Conservation (phyloP, 164 flowering plant genomes). For the Aristolochia californica region DNA sequence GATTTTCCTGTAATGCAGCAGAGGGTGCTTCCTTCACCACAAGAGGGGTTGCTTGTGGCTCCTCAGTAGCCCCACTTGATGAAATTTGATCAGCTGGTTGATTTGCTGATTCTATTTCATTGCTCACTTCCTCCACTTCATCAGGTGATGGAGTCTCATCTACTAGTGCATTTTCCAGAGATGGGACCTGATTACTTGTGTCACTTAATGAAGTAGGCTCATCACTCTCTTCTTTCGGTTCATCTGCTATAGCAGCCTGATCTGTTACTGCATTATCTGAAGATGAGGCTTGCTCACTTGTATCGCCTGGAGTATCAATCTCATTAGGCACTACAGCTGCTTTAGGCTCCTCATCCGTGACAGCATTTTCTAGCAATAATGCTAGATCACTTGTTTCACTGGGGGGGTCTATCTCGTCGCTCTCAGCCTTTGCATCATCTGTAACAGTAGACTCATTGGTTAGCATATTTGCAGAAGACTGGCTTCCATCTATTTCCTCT, state of each 20-base stretch:
- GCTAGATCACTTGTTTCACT: too few relatives aligned
- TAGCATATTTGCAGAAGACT: background rate
- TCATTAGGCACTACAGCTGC: background rate
- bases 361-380: too few relatives aligned
- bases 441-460: conserved; percentile 11
- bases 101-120: conserved; percentile 9
- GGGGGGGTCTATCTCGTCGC: too few relatives aligned
- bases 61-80: conserved; percentile 12
- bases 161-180: conserved; percentile 15
- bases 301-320: background rate
- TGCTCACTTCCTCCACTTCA: conserved; percentile 14
- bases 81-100: conserved; percentile 16
- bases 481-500: conserved; percentile 9
- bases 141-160: conserved; percentile 15
- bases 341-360: too few relatives aligned
- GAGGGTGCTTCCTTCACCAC: conserved; percentile 13
- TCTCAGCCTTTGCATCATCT: conserved; percentile 1
- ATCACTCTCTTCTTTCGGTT: conserved; percentile 1
- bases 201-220: background rate
- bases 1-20: conserved; percentile 14
- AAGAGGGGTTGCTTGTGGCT: conserved; percentile 9
- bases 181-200: conserved; percentile 4
- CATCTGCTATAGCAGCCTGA: conserved; percentile 11
- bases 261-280: background rate
- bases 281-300: background rate